Base-by-base conservation (phyloP, 1,139 yeast genomes). In the Scheffersomyces parashehatae region DNA sequence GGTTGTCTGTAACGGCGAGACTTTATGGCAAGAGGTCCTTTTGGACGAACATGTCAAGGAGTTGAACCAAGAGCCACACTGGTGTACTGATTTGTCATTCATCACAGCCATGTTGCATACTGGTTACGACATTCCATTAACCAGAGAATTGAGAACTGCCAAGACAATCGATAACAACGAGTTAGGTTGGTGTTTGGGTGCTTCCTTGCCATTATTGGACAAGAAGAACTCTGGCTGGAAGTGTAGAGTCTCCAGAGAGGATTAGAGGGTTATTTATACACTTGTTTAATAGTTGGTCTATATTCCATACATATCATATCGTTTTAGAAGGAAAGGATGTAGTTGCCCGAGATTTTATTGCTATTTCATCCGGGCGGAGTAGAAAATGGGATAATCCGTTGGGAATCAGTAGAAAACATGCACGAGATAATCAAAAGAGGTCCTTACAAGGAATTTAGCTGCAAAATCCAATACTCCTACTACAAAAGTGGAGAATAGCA, bases 101-200 rank as follows among this genome's bases (percentile, higher is more conserved):
- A 91, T 93, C 77, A 83, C 88, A 14, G 85, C 97, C 4, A 73
- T 93, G 67, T 74, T 93, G 56, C 97, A 91, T 64, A 86, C 93
- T 15, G 99, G 99, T 39, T 95, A 95, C 67, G 98, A 91, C 55
- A 89, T 93, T 54, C 97, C 98, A 48, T 77, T 88, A 46, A 75
- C 77, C 56, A 83, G 99, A 64, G 98, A 91, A 65, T 81, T 93
- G 56, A 86, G 81, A 64, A 93, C 97, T 6, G 98, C 98, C 7
- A 82, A 88, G 70, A 89, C 82, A 60, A 89, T 93, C 53, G 86
- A 83, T 47, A 82, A 83, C 58, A 90, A 88, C 58, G 99, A 93
- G 68, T 75, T 93, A 42, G 99, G 98, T 30, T 93, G 99, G 99
- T 93, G 99, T 70, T 75, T 93, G 49, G 99, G 99, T 53, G 99